Base-by-base conservation (phyloP, 148 eudicot species). In the Silene conica region DNA sequence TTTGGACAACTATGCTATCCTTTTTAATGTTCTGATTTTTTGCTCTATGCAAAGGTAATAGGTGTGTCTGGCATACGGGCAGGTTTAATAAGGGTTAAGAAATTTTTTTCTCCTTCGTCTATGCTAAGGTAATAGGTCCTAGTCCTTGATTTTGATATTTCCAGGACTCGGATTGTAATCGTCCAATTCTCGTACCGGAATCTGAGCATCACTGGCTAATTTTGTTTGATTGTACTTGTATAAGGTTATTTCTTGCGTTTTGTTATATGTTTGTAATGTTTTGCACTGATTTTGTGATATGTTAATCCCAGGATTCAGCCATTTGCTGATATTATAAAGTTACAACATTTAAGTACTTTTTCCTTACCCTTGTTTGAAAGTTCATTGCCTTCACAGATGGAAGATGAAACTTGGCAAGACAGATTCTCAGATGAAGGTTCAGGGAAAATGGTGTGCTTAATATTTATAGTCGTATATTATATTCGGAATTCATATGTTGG, bases 391-490 rank as follows among this genome's bases (percentile, higher is more conserved):
- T 81, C 83, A 82, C 92, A 95, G 98, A 90, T 82, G 81, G 98
- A 92, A 76, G 73, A 77, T 78, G 96, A 83, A 74, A 67, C 82
- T 62, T 95, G 96, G 92, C 97, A 95, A 85, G 87, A 70, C 85
- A 76, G 74, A 77, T 73, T 80, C 20, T 65, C 76, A 74, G 89
- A 80, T 45, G 80, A 86, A 60, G 86, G 67, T 77, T 76, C 82
- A 19, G 18, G 67, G 48, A 71, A 78, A 63, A 83, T 90, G 98
- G 98, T 95, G 88, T 22, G 55, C 46, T 60, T 20, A 5, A 14
- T 11, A 18, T 69, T 63, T 57, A 38, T 38, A 38, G 43, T 38
- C 43, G 8, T 38, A 38, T 25, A 25, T 50, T 10, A 48, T 3
- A 45, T 54, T 13, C 55, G 16, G 38, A 56, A 50, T 50, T 14